Conservation (phyloP, 106 monocot species). For the Vanilla planifolia region DNA sequence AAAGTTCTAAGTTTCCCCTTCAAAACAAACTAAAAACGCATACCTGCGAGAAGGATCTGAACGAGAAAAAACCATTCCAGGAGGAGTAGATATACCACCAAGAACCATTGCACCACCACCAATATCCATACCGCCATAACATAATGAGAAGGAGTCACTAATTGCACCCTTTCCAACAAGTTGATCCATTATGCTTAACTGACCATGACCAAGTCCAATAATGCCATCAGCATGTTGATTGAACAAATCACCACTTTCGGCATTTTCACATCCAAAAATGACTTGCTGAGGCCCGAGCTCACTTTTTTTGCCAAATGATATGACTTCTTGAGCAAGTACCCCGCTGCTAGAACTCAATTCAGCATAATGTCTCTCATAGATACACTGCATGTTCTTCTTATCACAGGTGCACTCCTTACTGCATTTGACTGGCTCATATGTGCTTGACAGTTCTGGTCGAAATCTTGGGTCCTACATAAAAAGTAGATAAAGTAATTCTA, state of each 20-base stretch:
- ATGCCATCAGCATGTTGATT: slow-evolving; percentile 97
- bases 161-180: slow-evolving; percentile 86
- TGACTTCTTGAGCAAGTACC: slow-evolving; percentile 71
- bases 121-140: slow-evolving; percentile 97
- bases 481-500: slow-evolving; percentile 2
- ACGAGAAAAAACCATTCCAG: slow-evolving; percentile 64
- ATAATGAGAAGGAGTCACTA: slow-evolving; percentile 82
- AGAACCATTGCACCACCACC: slow-evolving; percentile 97
- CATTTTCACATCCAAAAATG: slow-evolving; percentile 92
- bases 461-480: slow-evolving; percentile 73
- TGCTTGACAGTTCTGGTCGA: slow-evolving; percentile 68
- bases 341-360: slow-evolving; percentile 98
- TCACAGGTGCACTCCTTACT: slow-evolving; percentile 63
- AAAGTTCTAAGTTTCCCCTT: slow-evolving; percentile 8
- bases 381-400: slow-evolving; percentile 59
- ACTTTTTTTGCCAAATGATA: slow-evolving; percentile 82
- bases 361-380: slow-evolving; percentile 86
- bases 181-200: slow-evolving; percentile 88
- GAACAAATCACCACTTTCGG: slow-evolving; percentile 84
- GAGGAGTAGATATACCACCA: slow-evolving; percentile 64
- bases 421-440: slow-evolving; percentile 76
- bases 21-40: slow-evolving; percentile 13
- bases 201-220: slow-evolving; percentile 88
- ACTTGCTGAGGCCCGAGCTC: slow-evolving; percentile 57
- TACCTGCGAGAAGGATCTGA: slow-evolving; percentile 87